Conservation (phyloP, 352 stramenopile genomes). For the Peronospora destructor region DNA sequence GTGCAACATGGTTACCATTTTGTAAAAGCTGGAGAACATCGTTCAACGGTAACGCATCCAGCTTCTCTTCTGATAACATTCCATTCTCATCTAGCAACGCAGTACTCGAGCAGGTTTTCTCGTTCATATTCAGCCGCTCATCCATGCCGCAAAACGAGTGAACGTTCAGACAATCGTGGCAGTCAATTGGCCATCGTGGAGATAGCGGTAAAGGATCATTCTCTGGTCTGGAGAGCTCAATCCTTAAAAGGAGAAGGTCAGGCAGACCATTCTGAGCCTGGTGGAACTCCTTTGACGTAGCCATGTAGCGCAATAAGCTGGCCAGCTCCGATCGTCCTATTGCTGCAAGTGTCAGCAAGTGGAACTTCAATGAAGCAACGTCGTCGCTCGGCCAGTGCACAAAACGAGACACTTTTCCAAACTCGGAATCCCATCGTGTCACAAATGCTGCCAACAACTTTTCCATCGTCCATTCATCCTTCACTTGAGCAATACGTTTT, state of each 20-base stretch:
- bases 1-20: conserved; percentile 9
- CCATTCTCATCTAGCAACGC: conserved; percentile 1
- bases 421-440: conserved; percentile 34
- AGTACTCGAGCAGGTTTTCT: conserved; percentile 8
- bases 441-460: conserved; percentile 39
- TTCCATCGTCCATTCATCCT: conserved; percentile 31
- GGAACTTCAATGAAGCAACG: conserved; percentile 34
- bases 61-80: conserved; percentile 9
- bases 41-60: conserved; percentile 10
- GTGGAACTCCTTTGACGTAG: conserved; percentile 60
- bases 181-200: conserved; percentile 20
- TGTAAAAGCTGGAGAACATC: conserved; percentile 18
- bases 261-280: conserved; percentile 66
- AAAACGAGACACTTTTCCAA: conserved; percentile 57
- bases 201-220: conserved; percentile 5
- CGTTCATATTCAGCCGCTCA: conserved; percentile 46
- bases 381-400: conserved; percentile 43
- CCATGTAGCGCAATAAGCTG: conserved; percentile 55
- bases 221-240: conserved; percentile 5
- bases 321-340: conserved; percentile 38
- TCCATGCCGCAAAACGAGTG: conserved; percentile 50
- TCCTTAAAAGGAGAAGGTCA: conserved; percentile 52
- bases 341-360: conserved; percentile 45
- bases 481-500: conserved; percentile 33
- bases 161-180: conserved; percentile 38